Evolutionary conservation across 257 asterid species (phyloP), one percentile per base, ranked within the genome.

Genomic region (Ligustrum vulgare): DNA sequence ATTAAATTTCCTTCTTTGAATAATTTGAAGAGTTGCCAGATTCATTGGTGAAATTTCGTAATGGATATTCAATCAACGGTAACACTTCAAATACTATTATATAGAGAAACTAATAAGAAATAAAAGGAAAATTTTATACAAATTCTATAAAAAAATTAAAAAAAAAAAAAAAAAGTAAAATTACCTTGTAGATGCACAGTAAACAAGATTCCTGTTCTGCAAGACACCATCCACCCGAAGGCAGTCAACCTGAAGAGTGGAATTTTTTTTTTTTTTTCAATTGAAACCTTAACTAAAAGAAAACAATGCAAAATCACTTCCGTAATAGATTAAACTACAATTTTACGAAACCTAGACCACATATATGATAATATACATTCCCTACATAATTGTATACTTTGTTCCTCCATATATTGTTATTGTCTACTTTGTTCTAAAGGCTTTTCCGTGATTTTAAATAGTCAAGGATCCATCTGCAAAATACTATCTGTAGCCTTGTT

Each of bases 191-290:
- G 99, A 92, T 78, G 99, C 99, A 81, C 96, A 88, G 75, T 94
- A 94, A 75, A 94, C 97, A 76, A 94, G 98, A 83, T 94, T 94
- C 56, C 94, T 88, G 63, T 82, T 91, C 78, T 92, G 88, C 86
- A 94, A 84, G 72, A 94, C 99, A 78, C 99, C 99, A 76, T 94
- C 98, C 87, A 94, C 97, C 84, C 86, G 96, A 78, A 94, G 97
- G 86, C 99, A 94, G 71, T 91, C 96, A 86, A 92, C 99, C 99
- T 94, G 88, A 71, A 83, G 58, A 80, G 79, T 22, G 60, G 41
- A 43, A 58, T 67, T 72, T 18, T 37, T 79, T n/a, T n/a, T n/a
- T 32, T 43, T 32, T n/a, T 49, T 70, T 58, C 68, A 51, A 45
- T 41, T 22, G 2, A 60, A 60, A 60, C 16, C 35, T 3, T 60